These are phyloP conservation scores for Elsinoe fawcettii DNA, from an alignment of 2,329 filamentous ascomycete species.

Conservation along the genomic window DNA sequence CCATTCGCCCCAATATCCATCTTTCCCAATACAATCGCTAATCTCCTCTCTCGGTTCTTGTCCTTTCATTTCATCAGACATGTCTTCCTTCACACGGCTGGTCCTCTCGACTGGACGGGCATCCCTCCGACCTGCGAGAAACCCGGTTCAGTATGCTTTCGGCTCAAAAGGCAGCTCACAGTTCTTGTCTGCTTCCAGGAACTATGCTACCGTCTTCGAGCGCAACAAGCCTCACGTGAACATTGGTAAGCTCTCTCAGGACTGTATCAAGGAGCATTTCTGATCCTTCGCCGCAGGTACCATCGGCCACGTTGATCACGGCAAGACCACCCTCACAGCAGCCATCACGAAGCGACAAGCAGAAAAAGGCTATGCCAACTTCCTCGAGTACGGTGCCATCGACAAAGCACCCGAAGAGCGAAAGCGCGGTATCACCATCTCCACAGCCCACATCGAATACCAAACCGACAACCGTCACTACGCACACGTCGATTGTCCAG, in stretches of 20 bases:
- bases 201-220: conserved; percentile 63
- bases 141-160: conserved; percentile 67
- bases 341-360: conserved; percentile 98
- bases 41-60: conserved; percentile 15
- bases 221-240: conserved; percentile 96
- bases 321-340: conserved; percentile 89
- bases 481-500: conserved; percentile 98
- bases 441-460: conserved; percentile 98
- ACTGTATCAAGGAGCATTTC: not conserved
- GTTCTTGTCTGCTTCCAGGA: conserved; percentile 52
- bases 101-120: conserved; percentile 75
- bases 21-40: not conserved
- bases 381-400: conserved; percentile 95
- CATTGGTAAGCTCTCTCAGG: conserved; percentile 58
- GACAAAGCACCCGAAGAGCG: conserved; percentile 99
- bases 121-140: conserved; percentile 61
- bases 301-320: conserved; percentile 88
- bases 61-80: conserved; percentile 6
- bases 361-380: conserved; percentile 86
- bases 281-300: conserved; percentile 53
- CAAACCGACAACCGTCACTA: conserved; percentile 90
- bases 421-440: conserved; percentile 99
- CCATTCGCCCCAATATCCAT: conserved; percentile 6
- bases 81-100: conserved; percentile 45
- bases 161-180: conserved; percentile 55